phyloP scores from a whole-genome alignment of 106 monocot genomes.

The Narthecium ossifragum region DNA sequence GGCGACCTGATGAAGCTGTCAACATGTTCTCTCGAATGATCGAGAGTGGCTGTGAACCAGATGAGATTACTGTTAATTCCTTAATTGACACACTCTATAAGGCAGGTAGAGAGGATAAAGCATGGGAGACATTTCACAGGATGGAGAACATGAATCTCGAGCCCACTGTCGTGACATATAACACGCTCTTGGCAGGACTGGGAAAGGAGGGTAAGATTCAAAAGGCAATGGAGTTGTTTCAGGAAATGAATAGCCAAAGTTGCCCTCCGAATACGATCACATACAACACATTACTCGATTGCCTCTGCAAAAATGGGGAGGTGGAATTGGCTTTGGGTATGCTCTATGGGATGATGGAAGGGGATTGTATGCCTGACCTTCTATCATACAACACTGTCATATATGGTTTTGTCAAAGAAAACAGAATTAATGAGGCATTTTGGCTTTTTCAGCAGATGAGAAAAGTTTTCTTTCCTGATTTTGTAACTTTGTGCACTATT shows the following conservation, averaged over 20 bases:
- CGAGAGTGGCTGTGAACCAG: conserved; percentile 34
- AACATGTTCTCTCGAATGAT: conserved; percentile 63
- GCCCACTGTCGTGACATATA: conserved; percentile 82
- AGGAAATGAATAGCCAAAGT: conserved; percentile 44
- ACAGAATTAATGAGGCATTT: conserved; percentile 54
- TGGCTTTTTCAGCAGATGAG: conserved; percentile 91
- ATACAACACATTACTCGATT: conserved; percentile 81
- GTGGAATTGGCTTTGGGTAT: conserved; percentile 48
- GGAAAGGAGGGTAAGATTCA: conserved; percentile 58
- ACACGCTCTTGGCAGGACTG: conserved; percentile 72
- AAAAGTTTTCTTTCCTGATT: conserved; percentile 67
- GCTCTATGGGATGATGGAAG: conserved; percentile 64
- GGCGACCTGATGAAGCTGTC: conserved; percentile 60
- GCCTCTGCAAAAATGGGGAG: conserved; percentile 70
- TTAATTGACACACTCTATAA: conserved; percentile 82
- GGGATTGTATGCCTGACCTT: conserved; percentile 55
- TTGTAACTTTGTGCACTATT: conserved; percentile 70
- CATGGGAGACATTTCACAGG: conserved; percentile 61
- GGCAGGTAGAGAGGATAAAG: conserved; percentile 60
- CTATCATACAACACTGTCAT: conserved; percentile 85
- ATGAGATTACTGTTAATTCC: conserved; percentile 73
- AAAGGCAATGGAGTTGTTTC: conserved; percentile 40
- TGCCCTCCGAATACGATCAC: conserved; percentile 69
- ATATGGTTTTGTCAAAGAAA: conserved; percentile 63
- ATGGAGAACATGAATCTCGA: conserved; percentile 66